Conservation (phyloP, 78 protist species). For the Monocercomonoides exilis region DNA sequence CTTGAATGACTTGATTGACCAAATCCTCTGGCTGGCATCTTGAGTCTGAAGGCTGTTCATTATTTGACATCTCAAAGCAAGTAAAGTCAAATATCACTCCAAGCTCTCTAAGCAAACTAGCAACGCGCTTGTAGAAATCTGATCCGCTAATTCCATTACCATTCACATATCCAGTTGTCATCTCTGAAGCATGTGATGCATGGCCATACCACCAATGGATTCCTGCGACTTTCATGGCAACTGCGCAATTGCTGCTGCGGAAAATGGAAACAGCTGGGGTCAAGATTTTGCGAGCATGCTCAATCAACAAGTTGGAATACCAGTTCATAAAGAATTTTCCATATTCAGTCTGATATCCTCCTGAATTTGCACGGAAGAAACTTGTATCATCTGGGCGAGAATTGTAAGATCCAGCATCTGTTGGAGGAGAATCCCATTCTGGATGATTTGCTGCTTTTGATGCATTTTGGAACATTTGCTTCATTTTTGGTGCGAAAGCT, state of each 20-base stretch:
- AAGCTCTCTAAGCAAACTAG: neutral
- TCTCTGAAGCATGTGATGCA: constrained; percentile 68
- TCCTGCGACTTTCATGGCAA: constrained; percentile 72
- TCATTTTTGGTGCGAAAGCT: constrained; percentile 61
- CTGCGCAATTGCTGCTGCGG: constrained; percentile 3
- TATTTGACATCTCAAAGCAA: constrained; percentile 35
- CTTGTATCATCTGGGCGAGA: constrained; percentile 31
- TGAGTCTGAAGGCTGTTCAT: neutral
- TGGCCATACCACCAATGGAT: constrained; percentile 75
- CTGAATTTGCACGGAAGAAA: constrained; percentile 50
- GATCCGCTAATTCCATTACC: no score
- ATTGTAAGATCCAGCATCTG: constrained; percentile 66
- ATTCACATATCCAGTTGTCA: constrained; percentile 72
- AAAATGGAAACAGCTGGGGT: constrained; percentile 24
- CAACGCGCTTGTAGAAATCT: constrained; percentile 1
- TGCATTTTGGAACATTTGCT: constrained; percentile 33
- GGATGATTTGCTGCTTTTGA: constrained; percentile 47
- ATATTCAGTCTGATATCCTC: constrained; percentile 42
- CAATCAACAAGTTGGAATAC: constrained; percentile 47
- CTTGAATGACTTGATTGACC: constrained; percentile 2
- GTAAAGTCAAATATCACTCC: constrained; percentile 34
- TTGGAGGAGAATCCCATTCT: constrained; percentile 65
- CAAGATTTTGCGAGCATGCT: constrained; percentile 41
- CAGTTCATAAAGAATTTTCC: constrained; percentile 73
- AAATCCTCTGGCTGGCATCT: constrained; percentile 25